Evolutionary conservation across 768 basidiomycete genomes (phyloP), one percentile per base, ranked within the genome.

Genomic region (Termitomyces sp.): DNA sequence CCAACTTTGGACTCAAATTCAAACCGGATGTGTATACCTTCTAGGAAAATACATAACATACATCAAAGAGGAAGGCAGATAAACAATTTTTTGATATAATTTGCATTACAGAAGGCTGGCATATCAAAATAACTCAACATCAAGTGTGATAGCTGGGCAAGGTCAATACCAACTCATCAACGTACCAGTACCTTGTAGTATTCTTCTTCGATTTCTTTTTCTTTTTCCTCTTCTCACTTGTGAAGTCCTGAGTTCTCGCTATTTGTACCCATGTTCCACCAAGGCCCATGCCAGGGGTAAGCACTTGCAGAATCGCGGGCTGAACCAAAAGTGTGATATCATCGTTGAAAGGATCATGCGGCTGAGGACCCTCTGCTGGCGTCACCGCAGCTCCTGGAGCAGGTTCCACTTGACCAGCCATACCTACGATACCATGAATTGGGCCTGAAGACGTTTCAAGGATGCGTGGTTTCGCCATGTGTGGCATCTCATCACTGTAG

Each of bases 231-330:
- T 20, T 18, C 7, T 50, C 53, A 1, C 54, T 62, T 28, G 56
- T 65, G 14, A 66, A 50, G 26, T 69, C 68, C 55, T 68, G 64
- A 26, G 61, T 67, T 32, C 82, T 77, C 30, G 71, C 82, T 13
- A 90, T 74, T 70, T 92, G 87, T 22, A 90, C 81, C 81, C 84
- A 91, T 47, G 83, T 80, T 20, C 81, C 87, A 3, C 78, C 79
- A 14, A 90, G 61, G 0, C 84, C 85, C 73, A 90, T 79, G 5
- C 86, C 85, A 5, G 76, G 70, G 5, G 66, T 63, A 38, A 88
- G 63, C 38, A 70, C 68, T 1, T 78, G 72, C 8, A 80, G 66
- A 0, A 76, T 62, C 7, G 70, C 69, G 6, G 79, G 76, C 40
- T 80, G 75, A 13, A 89, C 71, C 22, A 88, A 74, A 10, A 89